Percentiles rank a stretch among this genome's conserved stretches.
Conservation (phyloP, 2,329 filamentous ascomycete genomes). For the Beauveria australis region DNA sequence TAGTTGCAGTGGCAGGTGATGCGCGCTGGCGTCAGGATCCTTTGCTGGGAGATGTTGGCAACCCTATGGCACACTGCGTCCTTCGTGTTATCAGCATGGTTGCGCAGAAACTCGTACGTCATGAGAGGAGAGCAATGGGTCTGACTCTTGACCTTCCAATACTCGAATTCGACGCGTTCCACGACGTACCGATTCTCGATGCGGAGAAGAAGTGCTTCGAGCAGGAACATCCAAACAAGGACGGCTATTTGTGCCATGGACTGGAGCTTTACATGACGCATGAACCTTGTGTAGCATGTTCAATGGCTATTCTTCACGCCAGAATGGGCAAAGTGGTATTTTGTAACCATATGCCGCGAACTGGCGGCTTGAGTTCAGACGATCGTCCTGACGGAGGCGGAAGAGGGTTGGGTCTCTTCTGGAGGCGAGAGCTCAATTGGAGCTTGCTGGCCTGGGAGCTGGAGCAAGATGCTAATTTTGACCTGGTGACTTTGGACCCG, state of each 20-base stretch:
- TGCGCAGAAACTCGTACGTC: conserved; percentile 55
- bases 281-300: conserved; percentile 94
- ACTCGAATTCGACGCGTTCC: conserved; percentile 54
- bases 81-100: conserved; percentile 79
- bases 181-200: conserved; percentile 59
- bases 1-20: conserved; percentile 70
- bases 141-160: conserved; percentile 28
- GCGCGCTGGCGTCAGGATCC: conserved; percentile 57
- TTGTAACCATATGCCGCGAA: conserved; percentile 66
- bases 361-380: conserved; percentile 77
- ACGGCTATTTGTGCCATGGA: conserved; percentile 89
- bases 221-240: conserved; percentile 56
- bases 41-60: conserved; percentile 44
- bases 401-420: conserved; percentile 59
- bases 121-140: conserved; percentile 38
- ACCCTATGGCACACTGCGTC: conserved; percentile 70
- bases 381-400: conserved; percentile 49
- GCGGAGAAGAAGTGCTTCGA: conserved; percentile 57
- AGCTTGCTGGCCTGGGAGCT: conserved; percentile 76
- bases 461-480: conserved; percentile 38
- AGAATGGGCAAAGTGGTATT: conserved; percentile 84
- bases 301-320: conserved; percentile 92
- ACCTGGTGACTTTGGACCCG: conserved; percentile 34
- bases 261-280: conserved; percentile 92
- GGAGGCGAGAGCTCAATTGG: conserved; percentile 77